Conservation (phyloP, 768 basidiomycete species). For the Boletales sp. region DNA sequence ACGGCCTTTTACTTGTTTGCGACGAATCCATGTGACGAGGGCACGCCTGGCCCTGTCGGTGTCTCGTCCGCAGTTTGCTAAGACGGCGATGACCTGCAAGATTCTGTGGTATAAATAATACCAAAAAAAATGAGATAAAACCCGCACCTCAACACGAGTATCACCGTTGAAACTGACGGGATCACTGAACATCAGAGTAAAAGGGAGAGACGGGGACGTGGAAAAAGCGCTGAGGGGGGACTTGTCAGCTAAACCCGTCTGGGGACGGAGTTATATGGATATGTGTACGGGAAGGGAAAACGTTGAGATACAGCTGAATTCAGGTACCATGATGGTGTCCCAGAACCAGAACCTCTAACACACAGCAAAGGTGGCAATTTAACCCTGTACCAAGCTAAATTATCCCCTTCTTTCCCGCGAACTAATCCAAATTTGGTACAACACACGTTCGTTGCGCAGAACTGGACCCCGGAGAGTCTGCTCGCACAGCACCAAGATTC, state of each 20-base stretch:
- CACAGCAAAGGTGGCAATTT: conserved; percentile 14
- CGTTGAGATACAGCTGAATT: neutral
- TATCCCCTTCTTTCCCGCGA: neutral
- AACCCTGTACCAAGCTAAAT: conserved; percentile 2
- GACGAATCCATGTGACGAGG: conserved; percentile 28
- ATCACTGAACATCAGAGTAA: conserved; percentile 20
- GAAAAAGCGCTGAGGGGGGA: conserved; percentile 1
- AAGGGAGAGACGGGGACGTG: neutral
- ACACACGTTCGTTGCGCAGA: conserved; percentile 12
- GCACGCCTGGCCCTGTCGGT: conserved; percentile 24
- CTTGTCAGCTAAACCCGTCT: neutral
- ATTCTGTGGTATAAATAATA: conserved; percentile 1
- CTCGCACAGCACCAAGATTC: neutral
- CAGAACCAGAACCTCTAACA: neutral
- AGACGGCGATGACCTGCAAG: conserved; percentile 27
- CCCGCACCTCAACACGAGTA: conserved; percentile 28
- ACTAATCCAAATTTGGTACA: conserved; percentile 9
- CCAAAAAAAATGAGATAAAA: neutral
- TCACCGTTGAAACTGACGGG: conserved; percentile 25
- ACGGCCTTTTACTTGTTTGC: conserved; percentile 28
- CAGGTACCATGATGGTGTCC: conserved; percentile 17
- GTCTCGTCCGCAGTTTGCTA: conserved; percentile 32
- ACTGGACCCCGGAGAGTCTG: conserved; percentile 4
- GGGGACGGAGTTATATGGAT: conserved; percentile 11
- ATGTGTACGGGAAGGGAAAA: conserved; percentile 2